phyloP scores from a whole-genome alignment of 2,329 filamentous ascomycete genomes.

The Phyllosticta citriasiana region DNA sequence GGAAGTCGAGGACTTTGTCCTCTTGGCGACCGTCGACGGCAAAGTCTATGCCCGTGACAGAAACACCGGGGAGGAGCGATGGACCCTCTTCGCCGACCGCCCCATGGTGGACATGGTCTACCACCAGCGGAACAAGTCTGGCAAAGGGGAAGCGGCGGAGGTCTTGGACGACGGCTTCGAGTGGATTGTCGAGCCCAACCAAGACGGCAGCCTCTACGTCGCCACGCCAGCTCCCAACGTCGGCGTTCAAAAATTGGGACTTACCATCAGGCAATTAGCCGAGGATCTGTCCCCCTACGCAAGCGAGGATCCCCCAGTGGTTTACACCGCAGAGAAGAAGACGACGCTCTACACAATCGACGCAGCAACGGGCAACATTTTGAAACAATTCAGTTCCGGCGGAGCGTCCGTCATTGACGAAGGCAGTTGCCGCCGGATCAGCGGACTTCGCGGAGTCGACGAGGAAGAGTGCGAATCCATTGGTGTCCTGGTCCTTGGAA shows the following conservation, averaged over 20 bases:
- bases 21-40: slow-evolving; percentile 99
- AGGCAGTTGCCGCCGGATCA: slow-evolving; percentile 51
- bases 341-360: slow-evolving; percentile 84
- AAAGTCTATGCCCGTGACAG: slow-evolving; percentile 86
- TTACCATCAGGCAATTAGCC: slow-evolving; percentile 80
- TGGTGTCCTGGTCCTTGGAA: slow-evolving; percentile 72
- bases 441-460: slow-evolving; percentile 43
- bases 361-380: slow-evolving; percentile 69
- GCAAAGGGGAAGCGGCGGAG: slow-evolving; percentile 1
- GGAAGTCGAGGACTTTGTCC: slow-evolving; percentile 99
- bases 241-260: slow-evolving; percentile 55
- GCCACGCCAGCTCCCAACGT: slow-evolving; percentile 59
- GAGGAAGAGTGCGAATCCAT: slow-evolving; percentile 66
- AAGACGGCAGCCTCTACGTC: slow-evolving; percentile 78
- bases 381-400: slow-evolving; percentile 73
- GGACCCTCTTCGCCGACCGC: slow-evolving; percentile 74
- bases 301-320: slow-evolving; percentile 60
- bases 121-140: slow-evolving; percentile 43
- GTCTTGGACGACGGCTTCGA: slow-evolving; percentile 68
- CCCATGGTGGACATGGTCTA: slow-evolving; percentile 89
- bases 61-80: slow-evolving; percentile 71
- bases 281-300: slow-evolving; percentile 71
- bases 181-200: slow-evolving; percentile 90
- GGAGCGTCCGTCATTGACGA: slow-evolving; percentile 59
- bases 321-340: slow-evolving; percentile 87